A percentile compares a stretch with the other conserved stretches of the same genome.
These are phyloP conservation scores for Byssothecium circinans DNA, from an alignment of 2,329 filamentous ascomycete species.

Conservation along the genomic window DNA sequence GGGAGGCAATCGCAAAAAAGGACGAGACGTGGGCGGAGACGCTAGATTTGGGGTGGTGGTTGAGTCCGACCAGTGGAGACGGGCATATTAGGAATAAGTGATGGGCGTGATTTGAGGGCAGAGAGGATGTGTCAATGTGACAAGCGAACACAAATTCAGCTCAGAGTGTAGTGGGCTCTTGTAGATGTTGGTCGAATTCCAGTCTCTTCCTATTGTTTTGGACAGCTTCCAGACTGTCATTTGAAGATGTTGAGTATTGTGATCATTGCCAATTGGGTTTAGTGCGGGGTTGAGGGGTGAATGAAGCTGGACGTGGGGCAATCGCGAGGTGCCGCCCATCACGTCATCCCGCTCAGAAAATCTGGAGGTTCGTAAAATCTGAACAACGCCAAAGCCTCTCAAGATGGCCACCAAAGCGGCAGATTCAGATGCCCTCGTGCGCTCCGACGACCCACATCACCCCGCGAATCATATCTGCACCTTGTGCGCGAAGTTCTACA, in stretches of 20 bases:
- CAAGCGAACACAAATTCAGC: no score
- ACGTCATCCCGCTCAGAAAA: conserved; percentile 6
- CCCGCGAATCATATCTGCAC: conserved; percentile 94
- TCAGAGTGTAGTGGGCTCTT: no score
- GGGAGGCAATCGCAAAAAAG: conserved; percentile 1
- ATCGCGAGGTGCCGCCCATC: conserved; percentile 4
- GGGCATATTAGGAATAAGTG: not conserved
- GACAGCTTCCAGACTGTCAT: no score
- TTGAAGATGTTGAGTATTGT: not conserved
- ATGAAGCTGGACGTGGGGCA: conserved; percentile 4
- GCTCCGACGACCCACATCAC: conserved; percentile 72
- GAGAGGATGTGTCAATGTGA: no score
- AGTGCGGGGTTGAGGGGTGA: conserved; percentile 3
- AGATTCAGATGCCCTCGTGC: conserved; percentile 56
- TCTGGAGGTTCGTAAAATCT: not conserved
- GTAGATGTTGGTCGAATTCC: no score
- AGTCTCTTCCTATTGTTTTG: no score
- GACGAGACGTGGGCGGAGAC: conserved; percentile 9
- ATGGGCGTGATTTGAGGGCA: no score
- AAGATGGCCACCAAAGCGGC: conserved; percentile 23
- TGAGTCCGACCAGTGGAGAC: conserved; percentile 3
- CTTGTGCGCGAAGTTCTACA: conserved; percentile 95
- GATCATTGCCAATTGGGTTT: not conserved
- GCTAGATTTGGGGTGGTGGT: conserved; percentile 11
- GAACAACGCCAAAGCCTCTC: not conserved